These are phyloP conservation scores for Curvularia sp. DNA, from an alignment of 2,329 filamentous ascomycete genomes.

Conservation along the genomic window DNA sequence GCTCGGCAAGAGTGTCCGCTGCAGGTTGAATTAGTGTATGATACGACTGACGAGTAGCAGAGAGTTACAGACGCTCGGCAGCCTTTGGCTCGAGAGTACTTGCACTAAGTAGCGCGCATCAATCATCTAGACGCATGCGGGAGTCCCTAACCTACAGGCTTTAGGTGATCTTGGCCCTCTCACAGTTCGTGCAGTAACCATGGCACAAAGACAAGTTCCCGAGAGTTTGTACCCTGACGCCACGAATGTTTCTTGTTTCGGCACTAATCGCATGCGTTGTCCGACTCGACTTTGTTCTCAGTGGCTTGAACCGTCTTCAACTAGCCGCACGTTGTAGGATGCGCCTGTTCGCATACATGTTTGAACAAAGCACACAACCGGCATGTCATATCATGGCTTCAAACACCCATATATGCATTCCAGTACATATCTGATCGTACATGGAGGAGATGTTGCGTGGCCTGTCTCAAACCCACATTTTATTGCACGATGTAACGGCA, in stretches of 20 bases:
- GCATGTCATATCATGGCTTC: background rate
- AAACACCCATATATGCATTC: background rate
- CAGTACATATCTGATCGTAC: background rate
- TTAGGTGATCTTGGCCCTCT: background rate
- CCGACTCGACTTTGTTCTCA: background rate
- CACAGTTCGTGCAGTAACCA: slow-evolving; percentile 3
- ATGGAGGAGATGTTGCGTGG: background rate
- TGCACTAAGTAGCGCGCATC: background rate
- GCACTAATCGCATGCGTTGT: background rate
- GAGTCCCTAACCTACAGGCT: background rate
- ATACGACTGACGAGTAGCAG: background rate
- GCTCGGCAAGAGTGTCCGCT: background rate
- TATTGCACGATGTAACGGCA: slow-evolving; percentile 5
- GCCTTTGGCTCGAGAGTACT: background rate
- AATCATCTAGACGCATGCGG: background rate
- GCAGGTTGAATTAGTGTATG: slow-evolving; percentile 2
- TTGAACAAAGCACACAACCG: background rate
- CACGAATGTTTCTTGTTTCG: background rate
- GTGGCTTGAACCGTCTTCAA: background rate
- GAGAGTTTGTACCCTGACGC: background rate
- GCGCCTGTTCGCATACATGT: background rate
- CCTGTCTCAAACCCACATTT: background rate
- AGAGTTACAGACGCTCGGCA: background rate
- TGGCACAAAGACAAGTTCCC: background rate
- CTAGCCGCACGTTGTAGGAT: background rate